Base-by-base conservation (phyloP, 768 basidiomycete species). In the Lyophyllum decastes region DNA sequence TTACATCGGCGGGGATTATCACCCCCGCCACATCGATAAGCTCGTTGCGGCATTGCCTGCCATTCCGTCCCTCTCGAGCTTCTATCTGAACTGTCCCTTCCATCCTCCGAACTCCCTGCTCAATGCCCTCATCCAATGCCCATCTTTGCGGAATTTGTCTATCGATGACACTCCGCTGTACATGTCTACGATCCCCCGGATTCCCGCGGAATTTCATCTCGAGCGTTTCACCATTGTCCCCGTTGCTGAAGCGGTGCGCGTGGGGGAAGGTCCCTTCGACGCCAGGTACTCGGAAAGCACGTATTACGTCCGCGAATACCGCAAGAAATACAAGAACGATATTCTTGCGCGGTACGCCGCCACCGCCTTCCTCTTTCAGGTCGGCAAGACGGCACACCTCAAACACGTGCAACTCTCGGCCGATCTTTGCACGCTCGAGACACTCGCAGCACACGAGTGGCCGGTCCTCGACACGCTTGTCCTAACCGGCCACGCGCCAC, bases 241-340 rank as follows among this genome's bases (percentile, higher is more conserved):
- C 8, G 76, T 79, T 5, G 75, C 68, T 2, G 75, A 79, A 59
- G 77, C 73, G 4, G 68, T 75, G 16, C 71, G 77, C 2, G 68
- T 76, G 2, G 78, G 78, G 1, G 77, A 79, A 50, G 77, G 76
- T 2, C 73, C 77, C 1, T 75, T 71, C 55, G 69, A 77, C 45
- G 56, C 67, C 9, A 73, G 72, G 33, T 74, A 72, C 61, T 66
- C 70, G 22, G 74, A 75, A 19, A 49, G 69, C 4, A 50, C 68
- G 17, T 79, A 78, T 40, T 75, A 74, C 55, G 65, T 67, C 30
- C 69, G 77, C 2, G 72, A 74, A 54, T 79, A 78, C 58, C 71
- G 77, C 25, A 75, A 69, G 61, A 67, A 68, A 54, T 72, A 76
- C 59, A 71, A 69, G 52, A 69, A 73, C 55, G 72, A 75, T 51